Evolutionary conservation across 2,329 filamentous ascomycete species (phyloP).

Genomic region (Aspergillus sp.): DNA sequence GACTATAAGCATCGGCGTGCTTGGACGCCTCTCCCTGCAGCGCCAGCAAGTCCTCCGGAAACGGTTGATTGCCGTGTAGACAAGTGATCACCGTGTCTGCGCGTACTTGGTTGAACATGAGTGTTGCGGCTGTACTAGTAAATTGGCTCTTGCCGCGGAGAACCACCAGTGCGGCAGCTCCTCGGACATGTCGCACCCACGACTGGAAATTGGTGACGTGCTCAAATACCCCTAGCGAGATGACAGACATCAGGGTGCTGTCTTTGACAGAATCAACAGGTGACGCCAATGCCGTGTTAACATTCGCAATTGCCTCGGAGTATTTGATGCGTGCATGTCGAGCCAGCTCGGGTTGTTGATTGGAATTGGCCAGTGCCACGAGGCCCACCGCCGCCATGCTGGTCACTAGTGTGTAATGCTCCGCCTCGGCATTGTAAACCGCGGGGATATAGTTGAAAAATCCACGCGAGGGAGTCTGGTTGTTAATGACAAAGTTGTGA

Average conservation of each 20-base stretch:
- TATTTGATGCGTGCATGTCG: constrained; percentile 27
- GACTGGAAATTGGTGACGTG: constrained; percentile 24
- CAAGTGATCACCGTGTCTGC: constrained; percentile 24
- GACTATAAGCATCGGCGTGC: constrained; percentile 12
- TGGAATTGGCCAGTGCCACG: constrained; percentile 27
- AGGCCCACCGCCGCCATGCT: constrained; percentile 33
- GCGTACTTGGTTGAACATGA: constrained; percentile 31
- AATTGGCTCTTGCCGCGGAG: constrained; percentile 28
- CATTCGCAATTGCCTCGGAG: constrained; percentile 24
- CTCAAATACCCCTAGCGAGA: constrained; percentile 32
- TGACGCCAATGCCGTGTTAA: constrained; percentile 26
- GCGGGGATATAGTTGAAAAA: constrained; percentile 28
- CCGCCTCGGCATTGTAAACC: constrained; percentile 17
- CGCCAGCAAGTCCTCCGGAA: constrained; percentile 20
- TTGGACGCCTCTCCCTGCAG: constrained; percentile 25
- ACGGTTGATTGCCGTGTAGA: constrained; percentile 16
- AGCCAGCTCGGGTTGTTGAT: constrained; percentile 21
- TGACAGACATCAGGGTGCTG: constrained; percentile 30
- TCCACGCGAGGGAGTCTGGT: constrained; percentile 20
- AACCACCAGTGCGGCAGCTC: constrained; percentile 27
- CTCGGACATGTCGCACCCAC: constrained; percentile 28
- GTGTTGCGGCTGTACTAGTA: constrained; percentile 12
- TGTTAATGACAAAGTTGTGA: constrained; percentile 22
- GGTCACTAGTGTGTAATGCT: constrained; percentile 21
- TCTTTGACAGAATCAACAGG: constrained; percentile 26